phyloP scores from a whole-genome alignment of 352 stramenopile genomes.

The Globisporangium paroecandrum region DNA sequence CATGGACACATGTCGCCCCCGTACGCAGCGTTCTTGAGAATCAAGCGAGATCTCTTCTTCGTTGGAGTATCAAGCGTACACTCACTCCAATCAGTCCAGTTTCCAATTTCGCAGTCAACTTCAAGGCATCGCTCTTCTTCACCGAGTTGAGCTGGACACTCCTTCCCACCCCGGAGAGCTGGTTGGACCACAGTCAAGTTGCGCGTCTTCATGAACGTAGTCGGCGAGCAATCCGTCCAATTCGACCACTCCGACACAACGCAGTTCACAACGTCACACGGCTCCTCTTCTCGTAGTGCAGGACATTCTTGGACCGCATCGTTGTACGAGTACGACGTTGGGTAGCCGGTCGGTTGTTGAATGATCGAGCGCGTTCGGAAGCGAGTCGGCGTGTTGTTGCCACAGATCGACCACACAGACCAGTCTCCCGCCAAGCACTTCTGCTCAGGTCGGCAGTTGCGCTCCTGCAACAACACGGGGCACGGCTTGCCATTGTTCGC shows the following conservation, averaged over 20 bases:
- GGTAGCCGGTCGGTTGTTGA: constrained; percentile 16
- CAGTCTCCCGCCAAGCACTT: constrained; percentile 52
- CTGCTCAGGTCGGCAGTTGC: constrained; percentile 32
- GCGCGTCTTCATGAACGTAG: constrained; percentile 36
- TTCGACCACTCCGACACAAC: constrained; percentile 42
- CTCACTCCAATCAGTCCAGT: constrained; percentile 35
- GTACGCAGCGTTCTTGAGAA: constrained; percentile 22
- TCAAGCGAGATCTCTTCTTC: constrained; percentile 24
- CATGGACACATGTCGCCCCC: constrained; percentile 34
- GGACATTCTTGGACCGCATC: constrained; percentile 26
- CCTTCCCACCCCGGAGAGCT: constrained; percentile 30
- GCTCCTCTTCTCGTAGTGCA: constrained; percentile 30
- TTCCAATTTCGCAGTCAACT: constrained; percentile 33
- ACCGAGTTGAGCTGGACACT: constrained; percentile 33
- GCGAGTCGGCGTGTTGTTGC: constrained; percentile 24
- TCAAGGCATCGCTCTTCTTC: constrained; percentile 34
- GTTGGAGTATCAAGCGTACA: constrained; percentile 30
- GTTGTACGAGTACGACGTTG: constrained; percentile 2
- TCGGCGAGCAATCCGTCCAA: constrained; percentile 41
- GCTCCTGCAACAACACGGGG: constrained; percentile 36
- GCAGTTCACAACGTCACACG: constrained; percentile 50
- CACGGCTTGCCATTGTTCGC: constrained; percentile 37
- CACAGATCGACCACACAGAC: constrained; percentile 46
- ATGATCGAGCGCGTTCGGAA: constrained; percentile 41
- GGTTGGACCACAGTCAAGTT: constrained; percentile 36